Percentiles rank a stretch among this genome's conserved stretches.
Evolutionary conservation across 495 filamentous ascomycete species (phyloP).

Genomic region (Penicillium roqueforti): DNA sequence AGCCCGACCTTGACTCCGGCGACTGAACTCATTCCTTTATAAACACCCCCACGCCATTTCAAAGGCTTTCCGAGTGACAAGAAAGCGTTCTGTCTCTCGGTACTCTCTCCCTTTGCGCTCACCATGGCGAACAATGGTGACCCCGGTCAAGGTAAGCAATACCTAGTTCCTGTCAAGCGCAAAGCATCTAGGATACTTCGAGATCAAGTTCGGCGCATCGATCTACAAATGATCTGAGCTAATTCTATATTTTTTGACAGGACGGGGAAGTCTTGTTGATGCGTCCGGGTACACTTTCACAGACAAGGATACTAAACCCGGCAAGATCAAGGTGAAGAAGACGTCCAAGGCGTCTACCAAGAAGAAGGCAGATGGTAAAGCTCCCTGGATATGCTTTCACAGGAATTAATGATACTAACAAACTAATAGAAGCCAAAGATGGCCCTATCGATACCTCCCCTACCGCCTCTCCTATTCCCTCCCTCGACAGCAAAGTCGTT

Average conservation of each 20-base stretch:
- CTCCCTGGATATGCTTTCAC: background rate
- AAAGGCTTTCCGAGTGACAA: constrained; percentile 2
- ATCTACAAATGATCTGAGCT: constrained; percentile 7
- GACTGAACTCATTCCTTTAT: constrained; percentile 9
- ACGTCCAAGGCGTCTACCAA: constrained; percentile 50
- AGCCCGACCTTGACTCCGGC: constrained; percentile 26
- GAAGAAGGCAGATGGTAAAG: constrained; percentile 49
- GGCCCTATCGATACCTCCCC: constrained; percentile 32
- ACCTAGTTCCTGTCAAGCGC: constrained; percentile 4
- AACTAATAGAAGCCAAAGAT: constrained; percentile 24
- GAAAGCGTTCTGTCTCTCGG: constrained; percentile 7
- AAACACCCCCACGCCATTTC: constrained; percentile 3
- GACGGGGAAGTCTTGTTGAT: constrained; percentile 45
- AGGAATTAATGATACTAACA: background rate
- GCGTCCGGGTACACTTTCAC: constrained; percentile 48
- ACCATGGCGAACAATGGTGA: constrained; percentile 42
- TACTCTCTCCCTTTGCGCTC: constrained; percentile 4
- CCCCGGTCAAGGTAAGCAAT: constrained; percentile 32
- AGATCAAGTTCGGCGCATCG: background rate
- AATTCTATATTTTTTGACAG: constrained; percentile 16
- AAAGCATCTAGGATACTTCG: constrained; percentile 1
- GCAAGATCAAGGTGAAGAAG: constrained; percentile 68
- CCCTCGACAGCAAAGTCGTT: constrained; percentile 63
- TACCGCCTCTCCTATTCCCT: constrained; percentile 60
- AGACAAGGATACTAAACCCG: constrained; percentile 59